Base-by-base conservation (phyloP, 768 basidiomycete genomes). In the Suillus spraguei region DNA sequence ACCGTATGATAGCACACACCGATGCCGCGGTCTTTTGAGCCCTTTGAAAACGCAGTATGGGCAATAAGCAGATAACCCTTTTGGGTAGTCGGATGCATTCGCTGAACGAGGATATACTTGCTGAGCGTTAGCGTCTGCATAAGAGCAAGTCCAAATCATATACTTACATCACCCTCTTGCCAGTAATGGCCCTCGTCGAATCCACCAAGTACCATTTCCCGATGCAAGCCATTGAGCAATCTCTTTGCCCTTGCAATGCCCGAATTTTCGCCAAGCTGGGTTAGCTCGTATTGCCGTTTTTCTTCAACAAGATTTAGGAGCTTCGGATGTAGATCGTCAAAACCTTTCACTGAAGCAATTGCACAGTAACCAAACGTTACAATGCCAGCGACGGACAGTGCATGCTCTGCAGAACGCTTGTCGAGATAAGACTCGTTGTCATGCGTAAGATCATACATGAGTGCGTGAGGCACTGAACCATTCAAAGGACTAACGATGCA, bases 301-400 rank as follows among this genome's bases (percentile, higher is more conserved):
- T 99, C 97, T 16, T 79, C 81, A 11, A 99, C 97, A 56, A 99
- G 80, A 72, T 97, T 86, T 41, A 99, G 77, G n/a, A 97, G 77
- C 73, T 95, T 97, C 4, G 97, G 97, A 72, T 99, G 98, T 24
- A 99, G 76, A 68, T 99, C 97, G 69, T 99, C 97, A 71, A 97
- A 97, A 22, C 97, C 97, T 76, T 98, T 97, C 68, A 95, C 95
- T 17, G 93, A 95, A 2, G 95, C 97, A 62, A 93, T 85, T 5
- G 92, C 97, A 28, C 87, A 92, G 69, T 86, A 87, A 41, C 91
- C 91, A 78, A 99, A 99, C 0, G 96, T 86, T 20, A 92, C 91
- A n/a, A 99, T 81, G 24, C 94, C 94, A 3, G 93, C 97, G 0
- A 94, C 95, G 9, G 94, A 90, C n/a, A 99, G 85, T 0, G 95